Conservation (phyloP, 768 basidiomycete genomes). For the Tubosaeta brunneosetosa region DNA sequence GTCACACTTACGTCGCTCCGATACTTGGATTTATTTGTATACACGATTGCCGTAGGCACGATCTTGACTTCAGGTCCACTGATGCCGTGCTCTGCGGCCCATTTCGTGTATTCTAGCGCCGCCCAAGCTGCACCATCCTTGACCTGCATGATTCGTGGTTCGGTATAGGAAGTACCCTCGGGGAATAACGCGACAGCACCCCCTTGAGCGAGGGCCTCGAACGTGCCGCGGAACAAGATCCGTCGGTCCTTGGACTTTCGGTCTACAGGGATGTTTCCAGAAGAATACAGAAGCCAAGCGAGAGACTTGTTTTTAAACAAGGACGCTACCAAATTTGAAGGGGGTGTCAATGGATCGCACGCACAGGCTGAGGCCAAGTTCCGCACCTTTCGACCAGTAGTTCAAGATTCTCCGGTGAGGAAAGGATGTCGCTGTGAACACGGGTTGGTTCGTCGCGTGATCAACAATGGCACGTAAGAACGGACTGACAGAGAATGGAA, state of each 20-base stretch:
- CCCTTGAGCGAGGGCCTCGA: constrained; percentile 77
- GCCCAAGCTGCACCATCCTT: constrained; percentile 96
- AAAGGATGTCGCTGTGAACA: constrained; percentile 64
- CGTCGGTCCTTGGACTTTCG: constrained; percentile 91
- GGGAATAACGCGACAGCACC: constrained; percentile 90
- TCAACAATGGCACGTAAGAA: constrained; percentile 11
- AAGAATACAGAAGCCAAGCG: constrained; percentile 70
- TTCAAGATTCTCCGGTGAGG: constrained; percentile 79
- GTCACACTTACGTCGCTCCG: constrained; percentile 70
- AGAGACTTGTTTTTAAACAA: constrained; percentile 78
- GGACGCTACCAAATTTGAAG: constrained; percentile 43
- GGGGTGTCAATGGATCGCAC: constrained; percentile 8
- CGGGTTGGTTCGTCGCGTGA: constrained; percentile 16
- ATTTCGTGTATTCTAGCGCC: constrained; percentile 86
- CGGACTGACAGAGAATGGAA: constrained; percentile 64
- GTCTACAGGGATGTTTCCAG: constrained; percentile 98
- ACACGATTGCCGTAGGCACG: constrained; percentile 85
- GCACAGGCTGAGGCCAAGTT: constrained; percentile 9
- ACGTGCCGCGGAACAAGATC: constrained; percentile 81
- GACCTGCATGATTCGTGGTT: constrained; percentile 87
- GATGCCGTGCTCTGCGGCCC: constrained; percentile 56
- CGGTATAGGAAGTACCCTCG: constrained; percentile 91
- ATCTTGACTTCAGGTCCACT: constrained; percentile 48
- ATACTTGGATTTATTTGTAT: constrained; percentile 95
- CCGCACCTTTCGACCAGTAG: constrained; percentile 88